A percentile compares a stretch with the other conserved stretches of the same genome.
phyloP scores from a whole-genome alignment of 2,329 filamentous ascomycete genomes.

The Zymoseptoria pseudotritici region DNA sequence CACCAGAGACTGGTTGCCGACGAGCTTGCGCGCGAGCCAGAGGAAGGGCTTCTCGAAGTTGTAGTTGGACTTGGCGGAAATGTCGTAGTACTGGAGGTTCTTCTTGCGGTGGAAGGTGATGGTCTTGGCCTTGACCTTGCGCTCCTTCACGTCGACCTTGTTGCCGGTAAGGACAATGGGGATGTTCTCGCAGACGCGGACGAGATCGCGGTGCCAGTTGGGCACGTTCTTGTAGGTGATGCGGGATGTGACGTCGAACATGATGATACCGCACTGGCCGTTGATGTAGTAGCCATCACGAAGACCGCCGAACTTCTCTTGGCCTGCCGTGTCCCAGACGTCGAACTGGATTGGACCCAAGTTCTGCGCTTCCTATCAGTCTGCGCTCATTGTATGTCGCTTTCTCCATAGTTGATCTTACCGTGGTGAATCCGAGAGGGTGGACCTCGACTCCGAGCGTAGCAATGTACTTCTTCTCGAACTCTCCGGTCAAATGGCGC shows the following conservation, averaged over 20 bases:
- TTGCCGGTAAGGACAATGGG: constrained; percentile 97
- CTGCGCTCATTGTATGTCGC: neutral
- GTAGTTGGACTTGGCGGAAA: constrained; percentile 99
- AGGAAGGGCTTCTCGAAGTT: constrained; percentile 99
- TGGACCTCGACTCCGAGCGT: constrained; percentile 99
- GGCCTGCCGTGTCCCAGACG: constrained; percentile 97
- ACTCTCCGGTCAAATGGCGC: constrained; percentile 98
- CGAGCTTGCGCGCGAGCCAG: constrained; percentile 96
- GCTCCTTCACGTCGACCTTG: constrained; percentile 99
- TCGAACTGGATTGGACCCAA: constrained; percentile 95
- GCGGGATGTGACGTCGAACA: constrained; percentile 98
- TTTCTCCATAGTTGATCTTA: constrained; percentile 47
- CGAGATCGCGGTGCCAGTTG: constrained; percentile 99
- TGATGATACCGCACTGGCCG: constrained; percentile 99
- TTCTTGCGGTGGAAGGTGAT: constrained; percentile 99
- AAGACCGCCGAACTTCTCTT: constrained; percentile 99
- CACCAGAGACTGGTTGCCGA: constrained; percentile 83
- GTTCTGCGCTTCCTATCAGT: constrained; percentile 52
- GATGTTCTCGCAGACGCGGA: constrained; percentile 98
- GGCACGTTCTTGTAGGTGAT: constrained; percentile 99
- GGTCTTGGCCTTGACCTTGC: constrained; percentile 99
- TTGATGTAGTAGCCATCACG: constrained; percentile 99
- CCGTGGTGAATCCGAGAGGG: constrained; percentile 94
- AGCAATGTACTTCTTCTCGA: constrained; percentile 99
- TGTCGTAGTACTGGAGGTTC: constrained; percentile 99